Evolutionary conservation across 2,329 filamentous ascomycete genomes (phyloP).

Genomic region (Coleophoma eucalyptorum): DNA sequence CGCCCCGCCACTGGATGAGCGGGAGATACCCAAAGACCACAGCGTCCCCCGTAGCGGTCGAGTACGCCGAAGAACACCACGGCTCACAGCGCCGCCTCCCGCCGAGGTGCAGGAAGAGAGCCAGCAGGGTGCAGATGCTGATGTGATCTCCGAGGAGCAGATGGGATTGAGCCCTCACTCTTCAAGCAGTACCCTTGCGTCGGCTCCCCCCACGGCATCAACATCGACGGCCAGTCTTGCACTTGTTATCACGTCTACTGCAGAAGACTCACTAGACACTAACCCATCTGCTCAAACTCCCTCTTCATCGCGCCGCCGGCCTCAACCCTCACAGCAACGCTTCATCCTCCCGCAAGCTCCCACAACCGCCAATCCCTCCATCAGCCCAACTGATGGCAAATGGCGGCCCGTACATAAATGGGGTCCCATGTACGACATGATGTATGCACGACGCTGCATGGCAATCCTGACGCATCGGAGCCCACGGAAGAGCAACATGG

Average conservation of each 20-base stretch:
- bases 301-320: background rate
- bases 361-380: constrained; percentile 14
- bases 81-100: constrained; percentile 5
- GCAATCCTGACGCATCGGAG: constrained; percentile 52
- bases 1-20: constrained; percentile 66
- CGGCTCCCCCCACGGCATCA: too few relatives aligned
- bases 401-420: constrained; percentile 53
- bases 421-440: constrained; percentile 51
- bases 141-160: background rate
- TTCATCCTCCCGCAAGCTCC: constrained; percentile 4
- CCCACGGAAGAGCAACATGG: constrained; percentile 54
- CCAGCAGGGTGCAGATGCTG: background rate
- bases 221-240: background rate
- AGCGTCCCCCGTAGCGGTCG: constrained; percentile 45
- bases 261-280: background rate
- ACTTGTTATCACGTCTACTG: background rate
- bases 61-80: constrained; percentile 14
- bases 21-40: constrained; percentile 59
- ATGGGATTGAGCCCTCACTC: background rate
- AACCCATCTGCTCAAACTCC: background rate
- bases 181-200: background rate
- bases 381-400: constrained; percentile 37
- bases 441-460: constrained; percentile 58
- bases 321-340: background rate
- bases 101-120: constrained; percentile 20